phyloP scores from a whole-genome alignment of 495 filamentous ascomycete genomes.

The Penicillium mononematosum region DNA sequence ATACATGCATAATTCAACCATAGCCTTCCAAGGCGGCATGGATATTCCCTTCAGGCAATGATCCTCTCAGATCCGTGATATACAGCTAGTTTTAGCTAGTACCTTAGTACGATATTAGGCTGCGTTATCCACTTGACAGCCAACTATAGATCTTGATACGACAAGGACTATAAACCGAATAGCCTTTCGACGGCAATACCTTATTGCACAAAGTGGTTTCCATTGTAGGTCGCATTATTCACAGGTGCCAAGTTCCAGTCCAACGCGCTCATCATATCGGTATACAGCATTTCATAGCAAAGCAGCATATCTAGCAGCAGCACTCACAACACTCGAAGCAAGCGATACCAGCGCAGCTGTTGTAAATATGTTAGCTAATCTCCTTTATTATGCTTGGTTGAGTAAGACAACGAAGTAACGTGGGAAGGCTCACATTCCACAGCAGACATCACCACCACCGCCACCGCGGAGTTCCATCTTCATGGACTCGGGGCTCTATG shows the following conservation, averaged over 20 bases:
- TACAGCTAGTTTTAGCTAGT: not conserved
- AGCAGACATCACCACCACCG: constrained; percentile 12
- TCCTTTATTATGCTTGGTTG: too few species aligned
- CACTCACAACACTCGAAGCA: constrained; percentile 15
- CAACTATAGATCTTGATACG: not conserved
- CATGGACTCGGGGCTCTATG: constrained; percentile 3
- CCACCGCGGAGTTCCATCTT: constrained; percentile 14
- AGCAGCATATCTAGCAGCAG: constrained; percentile 7
- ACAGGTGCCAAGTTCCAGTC: not conserved
- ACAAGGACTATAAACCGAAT: not conserved
- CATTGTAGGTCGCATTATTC: not conserved
- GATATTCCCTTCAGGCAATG: not conserved
- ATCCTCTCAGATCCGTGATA: not conserved
- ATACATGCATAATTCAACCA: too few species aligned
- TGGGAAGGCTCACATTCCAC: constrained; percentile 8
- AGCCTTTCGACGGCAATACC: not conserved
- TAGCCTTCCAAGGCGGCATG: not conserved
- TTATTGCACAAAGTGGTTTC: not conserved
- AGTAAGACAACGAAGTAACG: not conserved
- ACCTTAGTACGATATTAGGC: not conserved
- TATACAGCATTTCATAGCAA: not conserved
- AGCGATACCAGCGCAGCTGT: constrained; percentile 10
- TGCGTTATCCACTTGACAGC: not conserved
- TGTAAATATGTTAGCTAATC: not conserved
- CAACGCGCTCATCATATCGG: not conserved